phyloP scores from a whole-genome alignment of 1,139 yeast genomes.

The Magnusiomyces magnusii region DNA sequence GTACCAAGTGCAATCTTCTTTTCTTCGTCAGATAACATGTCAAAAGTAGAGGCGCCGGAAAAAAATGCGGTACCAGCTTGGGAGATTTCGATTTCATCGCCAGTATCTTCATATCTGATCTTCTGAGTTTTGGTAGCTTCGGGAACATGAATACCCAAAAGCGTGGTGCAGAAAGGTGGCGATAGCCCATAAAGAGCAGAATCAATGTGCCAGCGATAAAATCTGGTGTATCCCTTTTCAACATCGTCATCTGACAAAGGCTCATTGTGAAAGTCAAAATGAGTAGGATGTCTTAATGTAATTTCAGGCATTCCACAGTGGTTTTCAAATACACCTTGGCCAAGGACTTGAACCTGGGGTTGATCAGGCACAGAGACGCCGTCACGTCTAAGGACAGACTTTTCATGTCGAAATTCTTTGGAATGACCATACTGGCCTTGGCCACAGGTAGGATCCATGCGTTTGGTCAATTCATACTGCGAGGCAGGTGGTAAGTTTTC shows the following conservation, averaged over 20 bases:
- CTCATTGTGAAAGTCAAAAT: constrained; percentile 65
- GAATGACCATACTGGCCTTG: constrained; percentile 76
- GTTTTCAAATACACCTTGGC: constrained; percentile 62
- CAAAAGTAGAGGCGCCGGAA: constrained; percentile 73
- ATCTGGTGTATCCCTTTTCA: constrained; percentile 58
- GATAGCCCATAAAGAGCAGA: constrained; percentile 78
- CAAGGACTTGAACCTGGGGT: constrained; percentile 85
- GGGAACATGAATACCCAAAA: constrained; percentile 75
- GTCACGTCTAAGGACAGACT: constrained; percentile 70
- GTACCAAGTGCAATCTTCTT: constrained; percentile 66
- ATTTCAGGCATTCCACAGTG: constrained; percentile 70
- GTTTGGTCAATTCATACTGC: constrained; percentile 63
- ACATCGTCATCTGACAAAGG: constrained; percentile 56
- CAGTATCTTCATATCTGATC: constrained; percentile 60
- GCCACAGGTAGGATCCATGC: constrained; percentile 71
- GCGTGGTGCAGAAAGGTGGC: constrained; percentile 79
- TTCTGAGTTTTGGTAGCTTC: constrained; percentile 34
- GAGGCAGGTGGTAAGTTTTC: constrained; percentile 58
- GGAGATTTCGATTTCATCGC: constrained; percentile 55
- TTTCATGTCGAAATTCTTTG: constrained; percentile 69
- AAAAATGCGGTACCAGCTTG: constrained; percentile 88
- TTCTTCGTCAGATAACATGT: constrained; percentile 56
- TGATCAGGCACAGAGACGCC: constrained; percentile 71
- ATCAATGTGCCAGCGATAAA: constrained; percentile 91
- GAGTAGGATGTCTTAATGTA: constrained; percentile 71